Conservation (phyloP, 805 yeast genomes). For the Candida suzukii region DNA sequence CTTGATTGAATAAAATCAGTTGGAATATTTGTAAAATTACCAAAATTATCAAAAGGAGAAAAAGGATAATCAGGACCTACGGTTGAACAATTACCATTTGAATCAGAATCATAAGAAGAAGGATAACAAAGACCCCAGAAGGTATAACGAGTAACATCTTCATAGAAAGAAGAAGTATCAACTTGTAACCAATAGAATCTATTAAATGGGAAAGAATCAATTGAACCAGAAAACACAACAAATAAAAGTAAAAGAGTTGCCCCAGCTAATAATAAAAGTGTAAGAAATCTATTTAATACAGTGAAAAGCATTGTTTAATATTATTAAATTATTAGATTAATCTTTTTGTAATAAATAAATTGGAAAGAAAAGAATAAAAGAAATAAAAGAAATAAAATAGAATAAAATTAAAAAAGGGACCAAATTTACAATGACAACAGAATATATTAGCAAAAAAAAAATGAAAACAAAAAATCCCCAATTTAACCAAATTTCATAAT, state of each 20-base stretch:
- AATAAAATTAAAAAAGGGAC: too few species aligned
- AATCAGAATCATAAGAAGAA: constrained; percentile 13
- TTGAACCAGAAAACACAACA: constrained; percentile 57
- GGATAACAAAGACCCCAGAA: constrained; percentile 71
- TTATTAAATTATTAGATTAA: too few species aligned
- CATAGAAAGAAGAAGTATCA: constrained; percentile 52
- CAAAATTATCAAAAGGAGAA: constrained; percentile 70
- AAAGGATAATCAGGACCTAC: constrained; percentile 65
- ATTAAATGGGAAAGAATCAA: constrained; percentile 51
- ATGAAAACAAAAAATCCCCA: too few species aligned
- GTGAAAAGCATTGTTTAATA: constrained; percentile 10
- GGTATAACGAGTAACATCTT: constrained; percentile 64
- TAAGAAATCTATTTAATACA: constrained; percentile 14
- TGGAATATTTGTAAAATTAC: constrained; percentile 47
- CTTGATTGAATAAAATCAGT: constrained; percentile 44
- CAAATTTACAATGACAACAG: too few species aligned
- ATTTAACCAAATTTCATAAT: too few species aligned
- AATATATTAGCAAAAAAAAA: too few species aligned
- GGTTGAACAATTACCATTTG: constrained; percentile 27
- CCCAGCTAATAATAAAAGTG: constrained; percentile 36
- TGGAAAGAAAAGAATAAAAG: too few species aligned
- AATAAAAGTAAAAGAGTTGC: constrained; percentile 46
- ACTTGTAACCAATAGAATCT: constrained; percentile 66
- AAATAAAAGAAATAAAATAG: too few species aligned
- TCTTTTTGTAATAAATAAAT: too few species aligned